A percentile compares a stretch with the other conserved stretches of the same genome.
These are phyloP conservation scores for Paramecium pentaurelia DNA, from an alignment of 73 alveolate genomes.

Conservation along the genomic window DNA sequence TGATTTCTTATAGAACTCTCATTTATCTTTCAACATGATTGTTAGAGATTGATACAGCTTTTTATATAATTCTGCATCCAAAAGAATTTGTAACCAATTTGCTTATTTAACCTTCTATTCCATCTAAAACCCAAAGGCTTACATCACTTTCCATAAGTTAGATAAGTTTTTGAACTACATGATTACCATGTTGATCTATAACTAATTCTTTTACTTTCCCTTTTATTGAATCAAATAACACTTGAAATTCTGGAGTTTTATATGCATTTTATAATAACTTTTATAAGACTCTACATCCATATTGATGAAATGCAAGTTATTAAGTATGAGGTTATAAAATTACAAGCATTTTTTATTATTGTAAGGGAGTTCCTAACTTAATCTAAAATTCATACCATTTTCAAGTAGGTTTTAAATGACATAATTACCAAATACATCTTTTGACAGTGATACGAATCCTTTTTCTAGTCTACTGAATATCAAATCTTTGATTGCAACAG, in stretches of 20 bases:
- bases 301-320: constrained; percentile 68
- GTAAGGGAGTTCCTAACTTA: background rate
- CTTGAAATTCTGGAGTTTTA: constrained; percentile 36
- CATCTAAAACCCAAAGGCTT: constrained; percentile 32
- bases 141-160: background rate
- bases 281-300: constrained; percentile 76
- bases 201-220: constrained; percentile 63
- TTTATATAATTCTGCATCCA: constrained; percentile 64
- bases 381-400: constrained; percentile 15
- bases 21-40: constrained; percentile 47
- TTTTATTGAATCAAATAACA: constrained; percentile 61
- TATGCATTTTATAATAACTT: constrained; percentile 62
- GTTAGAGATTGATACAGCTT: constrained; percentile 68
- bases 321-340: constrained; percentile 59
- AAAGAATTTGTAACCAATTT: constrained; percentile 4
- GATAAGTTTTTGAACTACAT: constrained; percentile 39
- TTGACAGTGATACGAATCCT: constrained; percentile 61
- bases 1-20: constrained; percentile 59
- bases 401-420: constrained; percentile 71
- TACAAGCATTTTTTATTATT: constrained; percentile 55
- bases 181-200: constrained; percentile 81
- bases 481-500: constrained; percentile 58
- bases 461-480: constrained; percentile 63
- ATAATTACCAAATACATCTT: constrained; percentile 76
- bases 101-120: background rate